Base-by-base conservation (phyloP, 83 land plant genomes). In the Isoetes engelmannii region DNA sequence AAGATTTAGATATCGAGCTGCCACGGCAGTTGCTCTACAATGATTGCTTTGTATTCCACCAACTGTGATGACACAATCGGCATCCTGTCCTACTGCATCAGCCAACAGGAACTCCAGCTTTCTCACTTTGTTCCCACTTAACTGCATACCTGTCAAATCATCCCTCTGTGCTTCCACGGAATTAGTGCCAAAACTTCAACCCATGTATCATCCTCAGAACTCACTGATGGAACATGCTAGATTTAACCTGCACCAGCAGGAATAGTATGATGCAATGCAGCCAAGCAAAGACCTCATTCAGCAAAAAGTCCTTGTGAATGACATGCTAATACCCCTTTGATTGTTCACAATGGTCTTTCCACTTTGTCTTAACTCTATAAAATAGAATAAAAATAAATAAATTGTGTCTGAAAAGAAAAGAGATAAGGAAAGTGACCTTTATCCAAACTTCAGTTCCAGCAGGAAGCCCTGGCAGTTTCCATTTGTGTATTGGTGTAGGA, bases 11-110 rank as follows among this genome's bases (percentile, higher is more conserved):
- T 94, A 94, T 73, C 81, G 81, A 2, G 99, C 99, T 65, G 99
- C 99, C 7, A 94, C 97, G 19, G 99, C 97, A 77, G 99, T 91
- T 21, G 99, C 98, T 57, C 96, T 89, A 41, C 98, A 93, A 64
- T 93, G 98, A 55, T 93, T 93, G 81, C 98, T 93, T 73, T 93
- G 98, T 15, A 93, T 93, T 41, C 98, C 96, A 68, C 98, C 98
- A 43, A 90, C 85, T 5, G 98, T 93, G 12, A 93, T 82, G 13
- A 93, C 83, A 67, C 96, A 93, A 61, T 93, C 98, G 44, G 96
- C 89, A 60, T 92, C 98, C 61, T 86, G 76, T 4, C 75, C 85
- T 21, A 84, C 79, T 7, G 96, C 96, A 80, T 86, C 98, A 44
- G 98, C 98, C 86, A 93, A 45, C 75, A 93, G 79, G 76, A 93